Base-by-base conservation (phyloP, 257 asterid genomes). In the Striga asiatica region DNA sequence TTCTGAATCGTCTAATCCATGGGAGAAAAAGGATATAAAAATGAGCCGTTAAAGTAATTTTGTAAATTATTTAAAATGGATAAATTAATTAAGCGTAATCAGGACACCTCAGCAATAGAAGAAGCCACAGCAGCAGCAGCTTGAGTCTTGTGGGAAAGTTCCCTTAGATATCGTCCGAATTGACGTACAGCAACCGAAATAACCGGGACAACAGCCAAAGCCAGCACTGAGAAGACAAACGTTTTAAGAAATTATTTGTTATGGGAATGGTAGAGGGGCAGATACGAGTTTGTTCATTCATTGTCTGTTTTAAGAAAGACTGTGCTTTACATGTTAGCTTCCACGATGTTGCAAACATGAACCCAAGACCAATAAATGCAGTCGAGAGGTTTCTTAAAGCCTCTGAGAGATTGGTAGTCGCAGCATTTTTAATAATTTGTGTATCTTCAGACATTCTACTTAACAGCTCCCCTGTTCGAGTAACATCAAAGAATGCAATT, bases 381-480 rank as follows among this genome's bases (percentile, higher is more conserved):
- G 93, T 82, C 51, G 88, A 61, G 34, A 80, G 73, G 62, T 75
- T 80, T 56, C 88, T 65, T 21, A 82, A 63, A 13, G 93, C 81
- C 62, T 79, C 93, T 14, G 93, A 82, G 64, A 82, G 93, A 54
- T 77, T 80, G 6, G 88, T 82, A n/a, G 93, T 82, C 48, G 93
- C 88, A 12, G 85, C 88, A 73, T 48, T 77, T 66, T 82, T 82
- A 6, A 82, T 82, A 25, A 82, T 73, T 54, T 82, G 93, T 19
- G 93, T 82, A 61, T 82, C 88, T 69, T 82, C 88, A 34, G 93
- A 82, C 22, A 82, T 76, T 66, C 93, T 77, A 47, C 93, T 82
- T 29, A 82, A 74, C 41, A 82, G 82, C 47, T 82, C 93, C 38
- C 93, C 93, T 7, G 93, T 82, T 18, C 88, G 79, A 53, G 93